Evolutionary conservation across 768 basidiomycete species (phyloP).

Genomic region (Leccinellum albellum): DNA sequence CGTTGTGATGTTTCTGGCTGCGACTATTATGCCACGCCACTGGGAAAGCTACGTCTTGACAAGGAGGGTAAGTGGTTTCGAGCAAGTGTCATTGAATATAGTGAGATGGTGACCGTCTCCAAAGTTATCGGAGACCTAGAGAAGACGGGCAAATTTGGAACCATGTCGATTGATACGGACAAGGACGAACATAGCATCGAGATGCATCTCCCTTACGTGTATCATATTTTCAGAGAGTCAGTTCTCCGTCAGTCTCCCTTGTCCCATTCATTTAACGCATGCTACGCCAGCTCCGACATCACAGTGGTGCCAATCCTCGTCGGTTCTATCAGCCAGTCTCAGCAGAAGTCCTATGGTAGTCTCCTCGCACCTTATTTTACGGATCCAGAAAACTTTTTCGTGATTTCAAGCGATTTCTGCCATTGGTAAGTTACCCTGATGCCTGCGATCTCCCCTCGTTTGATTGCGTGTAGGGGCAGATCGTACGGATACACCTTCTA

Average conservation of each 20-base stretch:
- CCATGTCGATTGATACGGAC: constrained; percentile 65
- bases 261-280: constrained; percentile 3
- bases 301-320: constrained; percentile 87
- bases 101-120: constrained; percentile 4
- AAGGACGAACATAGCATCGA: constrained; percentile 97
- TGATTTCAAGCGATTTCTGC: constrained; percentile 96
- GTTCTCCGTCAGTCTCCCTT: constrained; percentile 8
- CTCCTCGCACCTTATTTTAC: constrained; percentile 80
- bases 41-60: constrained; percentile 81
- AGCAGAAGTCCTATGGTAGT: constrained; percentile 61
- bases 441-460: neutral
- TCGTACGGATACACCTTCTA: constrained; percentile 88
- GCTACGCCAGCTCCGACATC: constrained; percentile 57
- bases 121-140: constrained; percentile 17
- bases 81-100: neutral
- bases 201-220: constrained; percentile 93
- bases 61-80: constrained; percentile 55
- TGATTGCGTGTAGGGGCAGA: constrained; percentile 55
- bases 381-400: constrained; percentile 75
- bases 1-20: constrained; percentile 87
- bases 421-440: constrained; percentile 67
- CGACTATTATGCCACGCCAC: constrained; percentile 74
- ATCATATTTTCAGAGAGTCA: constrained; percentile 80
- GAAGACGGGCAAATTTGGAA: constrained; percentile 48
- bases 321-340: constrained; percentile 61